Evolutionary conservation across 768 basidiomycete genomes (phyloP), one percentile per base, ranked within the genome.

Genomic region (Calocybe gangraenosa): DNA sequence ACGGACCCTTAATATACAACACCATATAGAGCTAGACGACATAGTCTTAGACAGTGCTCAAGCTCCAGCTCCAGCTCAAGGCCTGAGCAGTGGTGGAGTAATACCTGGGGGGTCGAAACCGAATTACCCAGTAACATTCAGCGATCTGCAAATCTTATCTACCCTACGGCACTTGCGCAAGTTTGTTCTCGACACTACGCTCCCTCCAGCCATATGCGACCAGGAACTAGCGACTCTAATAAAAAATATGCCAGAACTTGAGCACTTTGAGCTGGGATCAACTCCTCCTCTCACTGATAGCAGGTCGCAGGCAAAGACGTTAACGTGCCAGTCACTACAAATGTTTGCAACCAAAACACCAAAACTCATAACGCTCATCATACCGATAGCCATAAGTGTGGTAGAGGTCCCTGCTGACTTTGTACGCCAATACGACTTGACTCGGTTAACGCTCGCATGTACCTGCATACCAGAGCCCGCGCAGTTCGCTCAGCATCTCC

Each of bases 171-270:
- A n/a, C n/a, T 57, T 78, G 23, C 58, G 58, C 22, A 59, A 57
- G 32, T 56, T 77, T 13, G 55, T 64, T 14, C 54, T 74, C 32
- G 72, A 76, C 47, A 61, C 66, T 8, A 68, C 66, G 0, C 47
- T 69, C 28, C 72, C 72, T 1, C 65, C 65, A 3, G 53, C 57
- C 50, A 47, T 76, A 15, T 59, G 50, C 18, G 74, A 78, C 50
- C 8, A 51, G 22, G 69, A 68, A 30, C 48, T 76, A 17, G 64
- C 60, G 30, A 59, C 62, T 40, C 53, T 78, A 32, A 49, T 64
- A 14, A 57, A 48, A 6, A 74, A 69, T 66, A 76, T 76, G 76
- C 76, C 75, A 13, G 46, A 55, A 32, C 63, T 78, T 5, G 55
- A 63, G 7, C 60, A 65, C 37, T 66, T 79, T 23, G 67, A 76